These are phyloP conservation scores for Cinchona pubescens DNA, from an alignment of 257 asterid genomes.

Conservation along the genomic window DNA sequence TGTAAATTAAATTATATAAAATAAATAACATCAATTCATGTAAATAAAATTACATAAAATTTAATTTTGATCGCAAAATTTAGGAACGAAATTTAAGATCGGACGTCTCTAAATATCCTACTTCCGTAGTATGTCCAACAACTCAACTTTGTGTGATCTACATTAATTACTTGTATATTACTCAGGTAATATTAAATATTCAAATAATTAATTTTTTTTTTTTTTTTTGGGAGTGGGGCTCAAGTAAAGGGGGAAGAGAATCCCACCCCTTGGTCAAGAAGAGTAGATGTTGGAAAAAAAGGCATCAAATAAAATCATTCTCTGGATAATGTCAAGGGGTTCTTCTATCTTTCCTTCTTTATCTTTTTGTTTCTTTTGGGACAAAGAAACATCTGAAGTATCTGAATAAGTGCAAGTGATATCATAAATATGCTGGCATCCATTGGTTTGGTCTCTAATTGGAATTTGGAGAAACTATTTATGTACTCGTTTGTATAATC, in stretches of 20 bases:
- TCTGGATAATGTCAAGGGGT: constrained; percentile 2
- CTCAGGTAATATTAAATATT: background rate
- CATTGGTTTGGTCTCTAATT: constrained; percentile 12
- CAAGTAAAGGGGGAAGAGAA: constrained; percentile 15
- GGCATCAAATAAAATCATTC: constrained; percentile 1
- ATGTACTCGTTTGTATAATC: constrained; percentile 32
- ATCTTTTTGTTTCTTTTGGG: constrained; percentile 31
- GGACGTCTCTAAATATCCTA: no score
- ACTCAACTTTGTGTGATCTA: no score
- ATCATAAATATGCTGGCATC: constrained; percentile 15
- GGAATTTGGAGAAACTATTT: constrained; percentile 26
- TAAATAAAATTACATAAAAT: no score
- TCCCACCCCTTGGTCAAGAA: constrained; percentile 25
- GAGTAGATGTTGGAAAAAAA: constrained; percentile 27
- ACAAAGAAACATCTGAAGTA: constrained; percentile 34
- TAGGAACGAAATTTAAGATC: no score
- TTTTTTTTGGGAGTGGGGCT: background rate
- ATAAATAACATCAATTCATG: no score
- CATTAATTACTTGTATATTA: background rate
- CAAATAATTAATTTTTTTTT: no score
- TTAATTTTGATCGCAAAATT: no score
- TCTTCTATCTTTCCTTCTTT: constrained; percentile 16
- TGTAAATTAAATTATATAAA: no score
- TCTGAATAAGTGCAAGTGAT: constrained; percentile 15
- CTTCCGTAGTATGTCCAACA: background rate